Evolutionary conservation across 129 eudicot species (phyloP), one percentile per base, ranked within the genome.

Genomic region (Flaveria brownii): DNA sequence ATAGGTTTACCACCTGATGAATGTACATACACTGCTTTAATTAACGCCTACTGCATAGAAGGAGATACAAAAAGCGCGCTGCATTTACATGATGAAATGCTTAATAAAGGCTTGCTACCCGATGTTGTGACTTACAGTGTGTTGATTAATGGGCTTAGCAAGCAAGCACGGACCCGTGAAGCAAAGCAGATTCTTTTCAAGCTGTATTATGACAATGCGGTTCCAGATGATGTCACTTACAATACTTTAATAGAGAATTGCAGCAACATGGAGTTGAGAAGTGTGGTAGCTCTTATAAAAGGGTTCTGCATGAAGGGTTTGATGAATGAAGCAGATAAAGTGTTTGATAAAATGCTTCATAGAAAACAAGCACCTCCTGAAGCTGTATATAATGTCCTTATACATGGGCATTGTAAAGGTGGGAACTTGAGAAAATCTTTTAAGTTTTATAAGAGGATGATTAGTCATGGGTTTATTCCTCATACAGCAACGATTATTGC

Each of bases 221-320:
- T 93, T 74, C 97, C 97, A 4, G 68, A 77, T 80, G 92, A 84
- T 77, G 86, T 95, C 70, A 91, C 97, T 9, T 91, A 91, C 81
- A 85, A 86, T 49, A 60, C 90, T 13, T 88, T 95, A 69, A 91
- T 91, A 39, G 92, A 91, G 54, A 86, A 84, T 69, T 89, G 91
- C 54, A 78, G 89, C 22, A 80, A 78, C 72, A 76, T 83, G 70
- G 92, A 86, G 78, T 76, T 83, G 74, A 85, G 79, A 80, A 87
- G 84, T 80, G 88, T 65, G 52, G 74, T 80, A 15, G 97, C 93
- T 73, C 92, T 95, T 13, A 79, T 95, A 60, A 91, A 95, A 76
- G 97, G 97, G 69, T 91, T 95, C 75, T 95, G 99, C 84, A 86
- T 91, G 96, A 91, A 91, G 73, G 97, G 96, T 51, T 85, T 95